Evolutionary conservation across 495 filamentous ascomycete species (phyloP).

Genomic region (Aspergillus hancockii): DNA sequence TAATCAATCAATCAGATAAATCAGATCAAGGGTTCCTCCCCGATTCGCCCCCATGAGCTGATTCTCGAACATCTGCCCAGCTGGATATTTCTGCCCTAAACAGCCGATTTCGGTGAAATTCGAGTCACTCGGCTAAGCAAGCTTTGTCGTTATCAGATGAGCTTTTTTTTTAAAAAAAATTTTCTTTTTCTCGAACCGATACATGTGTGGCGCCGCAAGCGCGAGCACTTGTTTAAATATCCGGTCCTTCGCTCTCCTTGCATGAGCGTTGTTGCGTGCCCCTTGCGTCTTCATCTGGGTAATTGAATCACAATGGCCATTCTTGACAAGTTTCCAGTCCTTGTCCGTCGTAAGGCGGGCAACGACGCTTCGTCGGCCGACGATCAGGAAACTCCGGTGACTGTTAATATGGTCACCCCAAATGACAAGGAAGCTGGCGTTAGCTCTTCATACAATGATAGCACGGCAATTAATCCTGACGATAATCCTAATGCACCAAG

Average conservation of each 20-base stretch:
- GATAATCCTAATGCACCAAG: constrained; percentile 15
- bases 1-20: constrained; percentile 13
- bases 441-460: not conserved
- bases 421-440: constrained; percentile 6
- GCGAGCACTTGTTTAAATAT: constrained; percentile 1
- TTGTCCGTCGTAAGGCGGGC: not conserved
- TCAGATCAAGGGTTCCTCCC: not conserved
- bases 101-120: constrained; percentile 13
- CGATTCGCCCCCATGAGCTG: constrained; percentile 8
- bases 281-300: not conserved
- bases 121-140: not conserved
- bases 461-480: not conserved
- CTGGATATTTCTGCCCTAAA: constrained; percentile 2
- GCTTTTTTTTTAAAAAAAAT: too few relatives aligned
- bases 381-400: constrained; percentile 4
- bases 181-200: not conserved
- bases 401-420: not conserved
- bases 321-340: not conserved
- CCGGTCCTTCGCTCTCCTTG: not conserved
- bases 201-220: not conserved
- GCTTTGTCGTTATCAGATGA: not conserved
- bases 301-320: constrained; percentile 10
- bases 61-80: not conserved
- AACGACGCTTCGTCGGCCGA: not conserved
- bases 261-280: not conserved